Evolutionary conservation across 225 moss, liverwort and hornwort genomes (phyloP), one percentile per base, ranked within the genome.

Genomic region (Pleurozium schreberi): DNA sequence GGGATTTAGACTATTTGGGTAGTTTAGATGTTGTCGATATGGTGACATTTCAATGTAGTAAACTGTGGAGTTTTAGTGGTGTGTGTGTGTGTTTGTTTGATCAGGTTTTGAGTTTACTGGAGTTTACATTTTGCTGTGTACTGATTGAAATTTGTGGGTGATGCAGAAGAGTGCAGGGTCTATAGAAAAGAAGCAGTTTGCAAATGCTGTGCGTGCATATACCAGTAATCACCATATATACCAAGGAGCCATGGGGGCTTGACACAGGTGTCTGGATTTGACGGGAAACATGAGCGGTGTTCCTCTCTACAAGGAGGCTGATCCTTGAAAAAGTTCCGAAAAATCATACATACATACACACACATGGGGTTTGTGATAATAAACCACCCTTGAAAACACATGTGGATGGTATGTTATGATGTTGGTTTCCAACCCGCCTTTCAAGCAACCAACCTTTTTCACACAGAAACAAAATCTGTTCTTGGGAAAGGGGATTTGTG

Each of bases 191-290:
- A 65, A 92, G 84, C 90, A 93, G 61, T 90, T 50, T 45, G 64
- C 88, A 4, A 89, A 83, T 12, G 85, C 79, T 3, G 85, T 82
- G 16, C 81, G 85, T 18, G 75, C 89, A 20, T 89, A 85, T 33
- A 89, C 84, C 84, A 85, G 65, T 83, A 87, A 84, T 65, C 91
- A 88, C 86, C 92, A 86, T 23, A 82, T 94, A 67, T 88, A 88
- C 85, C 93, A 92, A 87, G 93, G 93, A 71, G 93, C 93, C 55
- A 87, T 93, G 92, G 93, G 94, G 73, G 94, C 90, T 50, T 92
- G 89, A 66, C 19, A 89, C 80, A 82, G 11, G 25, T 21, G 43
- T 2, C 58, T 2, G 43, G 18, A 57, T 53, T 78, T 59, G 1
- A 50, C 2, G 10, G 18, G 4, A 9, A n/a, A 36, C 50, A 18